Conservation (phyloP, 2,329 filamentous ascomycete species). For the Neofusicoccum umdonicola region DNA sequence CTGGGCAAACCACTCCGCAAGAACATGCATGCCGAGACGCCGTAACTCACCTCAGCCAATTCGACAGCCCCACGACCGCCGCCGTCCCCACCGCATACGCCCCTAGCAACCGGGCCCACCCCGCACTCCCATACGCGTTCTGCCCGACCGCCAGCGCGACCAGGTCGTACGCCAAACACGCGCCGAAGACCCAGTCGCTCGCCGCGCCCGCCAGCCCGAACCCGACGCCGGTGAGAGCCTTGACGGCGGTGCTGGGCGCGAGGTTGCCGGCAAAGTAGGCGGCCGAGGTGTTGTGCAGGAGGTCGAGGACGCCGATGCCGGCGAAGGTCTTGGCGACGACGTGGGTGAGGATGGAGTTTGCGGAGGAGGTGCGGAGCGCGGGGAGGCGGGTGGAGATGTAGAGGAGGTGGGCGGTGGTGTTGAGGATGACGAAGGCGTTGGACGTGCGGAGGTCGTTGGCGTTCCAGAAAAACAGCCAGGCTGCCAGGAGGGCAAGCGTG, state of each 20-base stretch:
- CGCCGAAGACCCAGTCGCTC: slow-evolving; percentile 62
- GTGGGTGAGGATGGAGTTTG: slow-evolving; percentile 56
- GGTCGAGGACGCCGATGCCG: slow-evolving; percentile 59
- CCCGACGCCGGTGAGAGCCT: slow-evolving; percentile 53
- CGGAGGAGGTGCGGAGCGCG: slow-evolving; percentile 50
- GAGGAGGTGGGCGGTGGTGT: slow-evolving; percentile 54
- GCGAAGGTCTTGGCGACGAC: slow-evolving; percentile 60
- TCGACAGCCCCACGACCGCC: slow-evolving; percentile 53
- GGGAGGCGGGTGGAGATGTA: slow-evolving; percentile 52
- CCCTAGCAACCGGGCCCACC: slow-evolving; percentile 53
- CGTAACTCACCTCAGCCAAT: slow-evolving; percentile 50
- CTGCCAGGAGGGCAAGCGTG: neutral
- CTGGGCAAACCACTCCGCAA: no score
- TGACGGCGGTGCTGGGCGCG: slow-evolving; percentile 47
- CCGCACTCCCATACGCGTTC: slow-evolving; percentile 29
- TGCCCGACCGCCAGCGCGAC: slow-evolving; percentile 56
- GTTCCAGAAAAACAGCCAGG: slow-evolving; percentile 65
- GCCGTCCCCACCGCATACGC: slow-evolving; percentile 53
- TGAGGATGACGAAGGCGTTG: slow-evolving; percentile 58
- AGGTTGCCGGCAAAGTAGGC: slow-evolving; percentile 52
- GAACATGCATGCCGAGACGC: neutral
- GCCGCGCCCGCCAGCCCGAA: slow-evolving; percentile 50
- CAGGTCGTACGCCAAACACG: slow-evolving; percentile 59
- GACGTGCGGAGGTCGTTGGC: slow-evolving; percentile 48
- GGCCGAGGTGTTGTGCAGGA: slow-evolving; percentile 58